Evolutionary conservation across 305 asterid species (phyloP).

Genomic region (Fraxinus sp.): DNA sequence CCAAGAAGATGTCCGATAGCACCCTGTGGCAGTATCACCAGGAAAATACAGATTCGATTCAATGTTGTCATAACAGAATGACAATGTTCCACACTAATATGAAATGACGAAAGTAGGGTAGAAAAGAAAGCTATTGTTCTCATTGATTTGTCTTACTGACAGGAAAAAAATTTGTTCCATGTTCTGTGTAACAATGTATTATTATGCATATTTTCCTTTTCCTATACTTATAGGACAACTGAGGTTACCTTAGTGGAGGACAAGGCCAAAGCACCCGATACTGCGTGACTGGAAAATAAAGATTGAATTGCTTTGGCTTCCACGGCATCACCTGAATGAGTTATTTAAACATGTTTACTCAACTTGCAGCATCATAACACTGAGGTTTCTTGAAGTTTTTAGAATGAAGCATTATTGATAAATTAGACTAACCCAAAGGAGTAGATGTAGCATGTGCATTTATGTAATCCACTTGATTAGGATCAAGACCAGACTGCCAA

Average conservation of each 20-base stretch:
- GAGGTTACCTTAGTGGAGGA: conserved; percentile 88
- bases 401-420: conserved; percentile 4
- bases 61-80: background rate
- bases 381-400: conserved; percentile 7
- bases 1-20: conserved; percentile 96
- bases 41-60: background rate
- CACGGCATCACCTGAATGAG: conserved; percentile 67
- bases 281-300: conserved; percentile 62
- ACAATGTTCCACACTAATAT: background rate
- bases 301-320: conserved; percentile 88
- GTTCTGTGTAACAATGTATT: background rate
- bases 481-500: conserved; percentile 78
- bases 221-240: background rate
- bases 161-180: background rate
- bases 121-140: background rate
- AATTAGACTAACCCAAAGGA: conserved; percentile 67
- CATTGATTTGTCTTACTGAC: background rate
- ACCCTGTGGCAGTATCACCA: conserved; percentile 49
- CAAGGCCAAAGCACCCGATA: conserved; percentile 65
- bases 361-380: conserved; percentile 2
- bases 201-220: background rate
- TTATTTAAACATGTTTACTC: conserved; percentile 21
- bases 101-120: background rate
- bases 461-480: conserved; percentile 83
- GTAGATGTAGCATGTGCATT: conserved; percentile 99